These are phyloP conservation scores for Torulaspora microellipsoides DNA, from an alignment of 805 yeast genomes.

Conservation along the genomic window DNA sequence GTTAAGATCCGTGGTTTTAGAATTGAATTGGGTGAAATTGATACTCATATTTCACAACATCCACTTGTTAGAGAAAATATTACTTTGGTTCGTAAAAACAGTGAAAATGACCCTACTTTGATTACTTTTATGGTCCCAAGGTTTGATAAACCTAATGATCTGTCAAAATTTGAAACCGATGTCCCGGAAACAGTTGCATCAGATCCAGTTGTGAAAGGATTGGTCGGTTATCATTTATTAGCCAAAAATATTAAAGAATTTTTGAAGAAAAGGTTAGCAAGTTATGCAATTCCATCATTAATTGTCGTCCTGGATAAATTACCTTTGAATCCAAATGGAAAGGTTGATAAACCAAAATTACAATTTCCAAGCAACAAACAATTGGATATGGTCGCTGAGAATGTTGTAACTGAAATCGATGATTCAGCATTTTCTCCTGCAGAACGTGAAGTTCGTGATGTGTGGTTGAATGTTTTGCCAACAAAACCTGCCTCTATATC, in stretches of 20 bases:
- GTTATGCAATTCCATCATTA: conserved; percentile 88
- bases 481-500: conserved; percentile 73
- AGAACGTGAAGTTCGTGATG: conserved; percentile 66
- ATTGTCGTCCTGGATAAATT: conserved; percentile 81
- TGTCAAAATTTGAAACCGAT: conserved; percentile 40
- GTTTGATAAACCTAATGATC: conserved; percentile 46
- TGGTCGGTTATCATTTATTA: conserved; percentile 69
- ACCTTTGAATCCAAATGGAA: conserved; percentile 97
- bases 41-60: conserved; percentile 93
- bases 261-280: conserved; percentile 82
- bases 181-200: conserved; percentile 38
- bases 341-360: conserved; percentile 93
- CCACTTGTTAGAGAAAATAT: conserved; percentile 87
- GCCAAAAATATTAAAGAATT: conserved; percentile 77
- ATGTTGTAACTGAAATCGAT: conserved; percentile 38
- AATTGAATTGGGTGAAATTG: conserved; percentile 97
- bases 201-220: conserved; percentile 72
- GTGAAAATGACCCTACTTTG: conserved; percentile 86
- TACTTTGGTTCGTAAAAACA: conserved; percentile 87
- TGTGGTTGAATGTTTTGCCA: conserved; percentile 86
- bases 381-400: conserved; percentile 65
- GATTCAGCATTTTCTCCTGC: conserved; percentile 55
- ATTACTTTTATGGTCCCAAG: conserved; percentile 90
- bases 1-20: conserved; percentile 98
- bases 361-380: conserved; percentile 93